Base-by-base conservation (phyloP, 2,329 filamentous ascomycete species). In the Microsporum audouinii region DNA sequence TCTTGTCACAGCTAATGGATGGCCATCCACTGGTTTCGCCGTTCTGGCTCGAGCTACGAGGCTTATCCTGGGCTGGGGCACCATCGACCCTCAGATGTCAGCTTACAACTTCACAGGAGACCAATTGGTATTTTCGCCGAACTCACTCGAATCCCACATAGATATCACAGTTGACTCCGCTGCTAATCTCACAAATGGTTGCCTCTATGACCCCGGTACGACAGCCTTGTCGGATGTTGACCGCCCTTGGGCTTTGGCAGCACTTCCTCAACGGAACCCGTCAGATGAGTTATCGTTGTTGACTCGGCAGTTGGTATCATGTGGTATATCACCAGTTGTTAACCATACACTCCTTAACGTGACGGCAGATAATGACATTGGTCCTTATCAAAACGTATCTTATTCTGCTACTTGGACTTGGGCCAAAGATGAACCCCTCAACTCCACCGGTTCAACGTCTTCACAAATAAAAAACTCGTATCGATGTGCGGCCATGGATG, bases 1-100 rank as follows among this genome's bases (percentile, higher is more conserved):
- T 5, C 72, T 73, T 39, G 76, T 75, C 23, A 86, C 84, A 0
- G 68, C 75, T 0, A 77, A 84, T 70, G 85, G 85, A 8, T 88
- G 85, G 85, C 85, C 85, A 0, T 80, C 79, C n/a, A 80, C 83
- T 65, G 76, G 78, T 23, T 84, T 79, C 65, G 71, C 86, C 38
- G 81, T 84, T 65, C 77, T 85, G 51, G 73, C 76, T 1, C 73
- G 77, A 55, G 75, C 76, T n/a, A 78, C 78, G 64, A 76, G 84
- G 36, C 65, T 87, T 1, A 67, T 87, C 1, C 69, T 82, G 6
- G 77, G 78, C 41, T 84, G 82, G 68, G 84, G 84, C 0, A 73
- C 69, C 0, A 69, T 86, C 3, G 84, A 85, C 68, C 71, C 81
- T 1, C 81, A 85, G 60, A 80, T 87, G 75, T 64, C 68, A 7